These are phyloP conservation scores for Trametes sanguinea DNA, from an alignment of 768 basidiomycete species.

Conservation along the genomic window DNA sequence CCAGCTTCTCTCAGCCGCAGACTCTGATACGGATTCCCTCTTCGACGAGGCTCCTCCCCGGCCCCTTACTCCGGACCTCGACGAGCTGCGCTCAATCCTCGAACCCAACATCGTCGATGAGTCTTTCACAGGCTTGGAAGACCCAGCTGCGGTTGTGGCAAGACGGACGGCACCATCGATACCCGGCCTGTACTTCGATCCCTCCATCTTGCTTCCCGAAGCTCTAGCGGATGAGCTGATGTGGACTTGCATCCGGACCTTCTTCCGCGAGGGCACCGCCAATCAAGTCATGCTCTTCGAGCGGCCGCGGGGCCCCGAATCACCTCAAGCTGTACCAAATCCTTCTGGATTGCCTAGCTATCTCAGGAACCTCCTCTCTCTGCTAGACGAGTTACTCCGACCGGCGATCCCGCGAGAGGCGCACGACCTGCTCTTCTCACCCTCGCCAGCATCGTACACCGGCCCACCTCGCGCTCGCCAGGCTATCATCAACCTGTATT, in stretches of 20 bases:
- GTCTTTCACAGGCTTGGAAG: background rate
- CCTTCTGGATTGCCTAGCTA: constrained; percentile 56
- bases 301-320: constrained; percentile 34
- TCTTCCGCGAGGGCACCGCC: constrained; percentile 50
- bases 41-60: constrained; percentile 45
- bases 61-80: background rate
- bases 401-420: constrained; percentile 51
- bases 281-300: constrained; percentile 93
- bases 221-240: constrained; percentile 53
- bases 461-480: constrained; percentile 58
- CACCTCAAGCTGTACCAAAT: constrained; percentile 5
- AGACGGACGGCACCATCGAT: constrained; percentile 53
- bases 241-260: constrained; percentile 55
- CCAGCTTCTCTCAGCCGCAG: constrained; percentile 7
- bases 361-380: constrained; percentile 53
- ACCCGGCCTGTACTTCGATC: constrained; percentile 64
- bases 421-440: constrained; percentile 60
- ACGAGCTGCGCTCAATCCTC: background rate
- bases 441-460: constrained; percentile 38
- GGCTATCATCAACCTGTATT: constrained; percentile 88
- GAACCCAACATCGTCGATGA: constrained; percentile 9
- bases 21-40: constrained; percentile 43
- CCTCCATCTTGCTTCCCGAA: constrained; percentile 49
- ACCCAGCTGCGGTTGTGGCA: constrained; percentile 27
- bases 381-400: constrained; percentile 49